phyloP scores from a whole-genome alignment of 768 basidiomycete species.

The Serendipita vermifera region DNA sequence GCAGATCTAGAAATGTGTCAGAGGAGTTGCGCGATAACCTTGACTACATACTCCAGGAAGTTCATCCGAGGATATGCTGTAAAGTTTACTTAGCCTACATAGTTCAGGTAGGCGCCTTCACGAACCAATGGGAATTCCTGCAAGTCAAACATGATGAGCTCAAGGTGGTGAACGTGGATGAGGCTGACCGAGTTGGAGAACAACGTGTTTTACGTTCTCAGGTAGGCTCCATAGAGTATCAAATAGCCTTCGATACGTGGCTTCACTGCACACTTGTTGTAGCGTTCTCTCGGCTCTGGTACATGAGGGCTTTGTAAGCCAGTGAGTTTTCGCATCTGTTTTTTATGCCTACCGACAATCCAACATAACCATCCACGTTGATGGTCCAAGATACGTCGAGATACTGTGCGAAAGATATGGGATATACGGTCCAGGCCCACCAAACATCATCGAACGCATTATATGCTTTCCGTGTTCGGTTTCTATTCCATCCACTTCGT shows the following conservation, averaged over 20 bases:
- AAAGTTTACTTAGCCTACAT: too few relatives aligned
- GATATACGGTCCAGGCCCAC: conserved; percentile 63
- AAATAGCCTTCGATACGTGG: conserved; percentile 65
- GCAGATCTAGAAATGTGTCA: conserved; percentile 30
- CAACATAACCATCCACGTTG: conserved; percentile 56
- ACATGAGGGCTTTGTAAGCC: conserved; percentile 9
- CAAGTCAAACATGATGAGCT: conserved; percentile 29
- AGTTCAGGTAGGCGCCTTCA: background rate
- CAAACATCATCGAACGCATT: conserved; percentile 61
- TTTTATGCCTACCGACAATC: conserved; percentile 56
- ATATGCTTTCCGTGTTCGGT: conserved; percentile 48
- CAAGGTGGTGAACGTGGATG: conserved; percentile 7
- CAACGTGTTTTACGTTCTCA: conserved; percentile 57
- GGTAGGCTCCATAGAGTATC: conserved; percentile 48
- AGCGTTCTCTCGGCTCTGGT: conserved; percentile 72
- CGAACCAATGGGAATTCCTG: conserved; percentile 9
- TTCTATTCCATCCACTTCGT: conserved; percentile 60
- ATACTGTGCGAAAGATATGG: conserved; percentile 73
- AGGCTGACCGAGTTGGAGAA: conserved; percentile 59
- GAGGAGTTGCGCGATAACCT: background rate
- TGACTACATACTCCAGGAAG: conserved; percentile 46
- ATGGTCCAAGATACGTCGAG: conserved; percentile 67
- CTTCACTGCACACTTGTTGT: conserved; percentile 61
- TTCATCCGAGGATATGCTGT: conserved; percentile 89
- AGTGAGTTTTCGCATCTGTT: background rate